Conservation (phyloP, 345 rosid species). For the Gossypium rotundifolium region DNA sequence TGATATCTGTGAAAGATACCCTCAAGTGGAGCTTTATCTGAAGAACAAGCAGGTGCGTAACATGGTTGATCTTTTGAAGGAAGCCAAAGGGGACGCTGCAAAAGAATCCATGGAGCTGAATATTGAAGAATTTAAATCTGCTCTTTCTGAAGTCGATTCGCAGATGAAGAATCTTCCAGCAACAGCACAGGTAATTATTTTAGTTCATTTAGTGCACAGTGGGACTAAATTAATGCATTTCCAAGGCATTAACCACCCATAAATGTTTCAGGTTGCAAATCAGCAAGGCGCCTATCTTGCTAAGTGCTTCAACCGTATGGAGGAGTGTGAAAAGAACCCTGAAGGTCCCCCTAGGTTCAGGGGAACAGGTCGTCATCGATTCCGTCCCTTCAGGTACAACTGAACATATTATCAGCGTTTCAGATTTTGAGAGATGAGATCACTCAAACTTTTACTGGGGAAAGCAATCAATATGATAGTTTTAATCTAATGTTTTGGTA, state of each 20-base stretch:
- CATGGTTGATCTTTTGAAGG: slow-evolving; percentile 63
- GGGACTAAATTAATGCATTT: background rate
- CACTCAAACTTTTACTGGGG: background rate
- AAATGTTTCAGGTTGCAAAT: slow-evolving; percentile 67
- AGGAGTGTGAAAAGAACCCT: slow-evolving; percentile 69
- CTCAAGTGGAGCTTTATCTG: slow-evolving; percentile 85
- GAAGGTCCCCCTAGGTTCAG: slow-evolving; percentile 96
- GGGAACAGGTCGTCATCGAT: slow-evolving; percentile 91
- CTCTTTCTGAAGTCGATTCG: slow-evolving; percentile 82
- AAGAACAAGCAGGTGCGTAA: slow-evolving; percentile 64
- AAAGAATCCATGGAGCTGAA: slow-evolving; percentile 61
- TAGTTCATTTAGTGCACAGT: background rate
- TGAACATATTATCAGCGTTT: background rate
- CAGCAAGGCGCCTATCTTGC: slow-evolving; percentile 95
- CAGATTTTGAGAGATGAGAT: background rate
- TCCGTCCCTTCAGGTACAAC: slow-evolving; percentile 80
- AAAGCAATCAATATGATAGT: background rate
- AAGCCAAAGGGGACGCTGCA: slow-evolving; percentile 47
- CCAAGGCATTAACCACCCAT: background rate
- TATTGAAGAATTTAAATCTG: slow-evolving; percentile 73
- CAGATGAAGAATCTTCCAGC: slow-evolving; percentile 95
- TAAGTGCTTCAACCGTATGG: slow-evolving; percentile 92
- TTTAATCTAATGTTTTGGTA: background rate
- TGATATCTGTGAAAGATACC: slow-evolving; percentile 84
- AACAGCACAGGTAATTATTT: slow-evolving; percentile 71